A percentile compares a stretch with the other conserved stretches of the same genome.
phyloP scores from a whole-genome alignment of 805 yeast genomes.

The Candida corydali region DNA sequence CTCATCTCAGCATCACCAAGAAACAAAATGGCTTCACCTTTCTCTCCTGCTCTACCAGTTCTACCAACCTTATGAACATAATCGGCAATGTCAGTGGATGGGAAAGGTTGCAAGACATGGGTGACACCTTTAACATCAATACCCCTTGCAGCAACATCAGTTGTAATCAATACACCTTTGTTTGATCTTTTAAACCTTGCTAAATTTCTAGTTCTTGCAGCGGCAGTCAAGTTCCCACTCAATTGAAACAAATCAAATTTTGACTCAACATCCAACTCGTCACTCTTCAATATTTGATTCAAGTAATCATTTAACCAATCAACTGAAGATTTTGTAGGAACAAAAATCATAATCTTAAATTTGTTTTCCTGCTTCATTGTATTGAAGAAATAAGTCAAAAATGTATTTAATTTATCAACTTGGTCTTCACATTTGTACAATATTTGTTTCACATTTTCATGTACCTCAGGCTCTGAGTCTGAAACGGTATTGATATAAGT shows the following conservation, averaged over 20 bases:
- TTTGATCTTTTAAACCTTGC: slow-evolving; percentile 43
- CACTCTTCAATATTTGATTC: slow-evolving; percentile 5
- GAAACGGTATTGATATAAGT: slow-evolving; percentile 71
- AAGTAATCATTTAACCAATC: slow-evolving; percentile 51
- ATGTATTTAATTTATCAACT: slow-evolving; percentile 57
- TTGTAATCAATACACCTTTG: slow-evolving; percentile 67
- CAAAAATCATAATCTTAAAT: slow-evolving; percentile 79
- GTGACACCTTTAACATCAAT: slow-evolving; percentile 89
- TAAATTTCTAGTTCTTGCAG: slow-evolving; percentile 58
- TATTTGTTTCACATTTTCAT: slow-evolving; percentile 71
- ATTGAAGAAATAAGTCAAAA: slow-evolving; percentile 45
- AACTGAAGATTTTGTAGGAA: slow-evolving; percentile 72
- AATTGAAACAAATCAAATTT: slow-evolving; percentile 3
- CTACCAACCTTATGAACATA: slow-evolving; percentile 94
- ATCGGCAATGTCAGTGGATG: slow-evolving; percentile 70
- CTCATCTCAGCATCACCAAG: slow-evolving; percentile 52
- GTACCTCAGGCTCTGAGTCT: slow-evolving; percentile 66
- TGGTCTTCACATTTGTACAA: slow-evolving; percentile 51
- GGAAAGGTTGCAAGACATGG: slow-evolving; percentile 79
- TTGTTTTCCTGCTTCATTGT: slow-evolving; percentile 28
- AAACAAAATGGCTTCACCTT: slow-evolving; percentile 67
- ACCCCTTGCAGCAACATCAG: slow-evolving; percentile 96
- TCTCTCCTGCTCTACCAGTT: slow-evolving; percentile 88
- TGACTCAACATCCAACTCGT: not conserved
- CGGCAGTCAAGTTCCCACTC: slow-evolving; percentile 76